Evolutionary conservation across 306 rosid genomes (phyloP).

Genomic region (Cicer chorassanicum): DNA sequence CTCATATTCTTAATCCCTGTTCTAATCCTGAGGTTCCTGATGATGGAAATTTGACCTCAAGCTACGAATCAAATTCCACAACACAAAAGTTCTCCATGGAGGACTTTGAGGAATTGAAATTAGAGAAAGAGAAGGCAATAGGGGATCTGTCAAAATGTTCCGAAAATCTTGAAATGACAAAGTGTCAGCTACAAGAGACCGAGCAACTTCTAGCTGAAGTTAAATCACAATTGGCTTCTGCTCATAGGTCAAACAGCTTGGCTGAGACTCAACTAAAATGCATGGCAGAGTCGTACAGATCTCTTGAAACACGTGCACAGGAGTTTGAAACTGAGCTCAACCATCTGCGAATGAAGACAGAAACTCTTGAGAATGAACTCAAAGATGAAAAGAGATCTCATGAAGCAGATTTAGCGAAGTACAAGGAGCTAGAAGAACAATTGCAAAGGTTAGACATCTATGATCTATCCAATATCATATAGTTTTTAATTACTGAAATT

Average conservation of each 20-base stretch:
- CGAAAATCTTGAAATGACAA: slow-evolving; percentile 79
- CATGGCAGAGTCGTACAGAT: slow-evolving; percentile 95
- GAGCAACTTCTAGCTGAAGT: slow-evolving; percentile 90
- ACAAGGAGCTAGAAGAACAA: slow-evolving; percentile 80
- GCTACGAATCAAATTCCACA: slow-evolving; percentile 58
- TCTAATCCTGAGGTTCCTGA: slow-evolving; percentile 89
- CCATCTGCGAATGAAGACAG: slow-evolving; percentile 68
- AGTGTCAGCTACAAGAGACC: slow-evolving; percentile 73
- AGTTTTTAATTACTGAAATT: slow-evolving; percentile 4
- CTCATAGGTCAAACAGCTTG: slow-evolving; percentile 82
- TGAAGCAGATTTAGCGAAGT: slow-evolving; percentile 68
- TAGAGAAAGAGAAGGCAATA: slow-evolving; percentile 71
- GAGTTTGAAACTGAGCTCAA: slow-evolving; percentile 86
- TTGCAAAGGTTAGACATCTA: slow-evolving; percentile 68
- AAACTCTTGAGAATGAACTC: slow-evolving; percentile 74
- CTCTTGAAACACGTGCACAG: slow-evolving; percentile 78
- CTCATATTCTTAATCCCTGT: slow-evolving; percentile 62
- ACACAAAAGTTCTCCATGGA: slow-evolving; percentile 63
- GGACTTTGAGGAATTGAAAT: slow-evolving; percentile 73
- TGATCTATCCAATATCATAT: slow-evolving; percentile 25
- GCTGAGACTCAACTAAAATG: slow-evolving; percentile 96
- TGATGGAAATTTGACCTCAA: slow-evolving; percentile 71
- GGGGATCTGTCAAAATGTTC: slow-evolving; percentile 68
- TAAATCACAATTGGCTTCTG: slow-evolving; percentile 81
- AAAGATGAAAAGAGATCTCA: slow-evolving; percentile 75